Evolutionary conservation across 2,329 filamentous ascomycete species (phyloP), one percentile per base, ranked within the genome.

Genomic region (Pestalotiopsis fici): DNA sequence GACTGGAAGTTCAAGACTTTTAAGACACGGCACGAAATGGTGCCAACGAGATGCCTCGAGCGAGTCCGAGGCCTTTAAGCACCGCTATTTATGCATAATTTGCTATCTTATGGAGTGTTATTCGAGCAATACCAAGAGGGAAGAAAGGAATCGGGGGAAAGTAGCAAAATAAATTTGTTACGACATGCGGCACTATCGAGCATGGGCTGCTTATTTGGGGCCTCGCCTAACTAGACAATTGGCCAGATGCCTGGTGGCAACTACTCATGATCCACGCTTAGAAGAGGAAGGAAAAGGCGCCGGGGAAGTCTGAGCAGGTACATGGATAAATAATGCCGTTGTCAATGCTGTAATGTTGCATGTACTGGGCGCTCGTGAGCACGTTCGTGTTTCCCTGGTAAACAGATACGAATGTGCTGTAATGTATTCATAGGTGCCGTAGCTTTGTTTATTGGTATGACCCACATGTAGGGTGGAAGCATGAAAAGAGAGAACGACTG

Each of bases 381-480:
- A 3, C 3, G n/a, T 50, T 50, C 21, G 43, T 50, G 43, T 21
- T 50, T 18, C 43, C 43, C 21, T 9, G 18, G 31, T 4, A 50
- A n/a, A 7, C 6, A 50, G n/a, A 18, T 50, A 50, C 7, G 55
- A 57, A 57, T 27, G 13, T 25, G 11, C 9, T 13, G 23, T 28
- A 12, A 12, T 23, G 21, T 7, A 25, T 25, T 25, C n/a, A 23
- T 27, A 27, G 55, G 23, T 31, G 55, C 23, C 55, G 12, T 27
- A 57, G 55, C 43, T 18, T 21, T 50, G 43, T 50, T 50, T n/a
- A 7, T 50, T 50, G n/a, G 55, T 11, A 57, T 57, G 55, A 23
- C 31, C 57, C 57, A 60, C 57, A 27, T 60, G 57, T 60, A 60
- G 28, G n/a, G 15, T 21, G n/a, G 57, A 60, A 60, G 57, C 57